These are phyloP conservation scores for Passalora sequoiae DNA, from an alignment of 2,329 filamentous ascomycete genomes.

Conservation along the genomic window DNA sequence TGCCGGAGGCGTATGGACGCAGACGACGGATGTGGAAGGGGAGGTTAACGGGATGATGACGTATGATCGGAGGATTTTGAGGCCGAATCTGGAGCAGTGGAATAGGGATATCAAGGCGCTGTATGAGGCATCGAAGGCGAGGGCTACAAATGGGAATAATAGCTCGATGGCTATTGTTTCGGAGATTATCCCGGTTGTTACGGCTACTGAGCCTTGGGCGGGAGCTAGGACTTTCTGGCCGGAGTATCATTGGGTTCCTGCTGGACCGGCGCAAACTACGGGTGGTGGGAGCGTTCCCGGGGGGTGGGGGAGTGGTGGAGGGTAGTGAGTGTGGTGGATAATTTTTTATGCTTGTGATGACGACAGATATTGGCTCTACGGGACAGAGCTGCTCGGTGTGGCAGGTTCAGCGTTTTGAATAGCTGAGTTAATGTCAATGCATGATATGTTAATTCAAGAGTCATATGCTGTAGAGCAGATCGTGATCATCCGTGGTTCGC, in stretches of 20 bases:
- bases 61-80: conserved; percentile 54
- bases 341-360: too few species aligned
- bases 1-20: conserved; percentile 65
- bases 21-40: conserved; percentile 67
- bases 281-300: conserved; percentile 15
- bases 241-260: conserved; percentile 15
- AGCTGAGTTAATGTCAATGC: too few species aligned
- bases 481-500: too few species aligned
- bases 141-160: conserved; percentile 22
- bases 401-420: too few species aligned
- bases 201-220: conserved; percentile 14
- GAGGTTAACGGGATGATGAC: conserved; percentile 68
- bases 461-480: too few species aligned
- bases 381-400: too few species aligned
- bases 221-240: conserved; percentile 7
- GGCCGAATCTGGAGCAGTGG: conserved; percentile 52
- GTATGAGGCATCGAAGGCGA: conserved; percentile 56
- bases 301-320: conserved; percentile 8
- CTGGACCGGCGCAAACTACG: conserved; percentile 15
- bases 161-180: conserved; percentile 8
- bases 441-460: too few species aligned
- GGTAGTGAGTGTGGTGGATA: neutral
- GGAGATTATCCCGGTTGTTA: conserved; percentile 2
- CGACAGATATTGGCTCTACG: too few species aligned
- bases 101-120: conserved; percentile 54